These are phyloP conservation scores for Calonectria hongkongensis DNA, from an alignment of 2,329 filamentous ascomycete genomes.

Conservation along the genomic window DNA sequence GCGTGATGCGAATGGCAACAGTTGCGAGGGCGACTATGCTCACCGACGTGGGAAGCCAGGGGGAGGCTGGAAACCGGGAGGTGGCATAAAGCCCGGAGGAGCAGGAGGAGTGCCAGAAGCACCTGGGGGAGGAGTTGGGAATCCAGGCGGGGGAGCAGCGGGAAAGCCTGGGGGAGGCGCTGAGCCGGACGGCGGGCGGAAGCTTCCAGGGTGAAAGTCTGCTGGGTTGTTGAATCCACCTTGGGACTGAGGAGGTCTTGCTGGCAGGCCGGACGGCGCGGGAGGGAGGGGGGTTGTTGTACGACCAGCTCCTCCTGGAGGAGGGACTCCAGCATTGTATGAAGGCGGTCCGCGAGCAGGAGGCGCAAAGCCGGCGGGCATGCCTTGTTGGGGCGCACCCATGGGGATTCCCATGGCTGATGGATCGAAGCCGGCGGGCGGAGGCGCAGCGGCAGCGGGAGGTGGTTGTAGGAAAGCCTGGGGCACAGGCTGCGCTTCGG, in stretches of 20 bases:
- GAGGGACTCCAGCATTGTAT: slow-evolving; percentile 56
- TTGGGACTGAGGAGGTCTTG: slow-evolving; percentile 69
- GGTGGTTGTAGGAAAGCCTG: slow-evolving; percentile 77
- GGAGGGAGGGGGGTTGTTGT: slow-evolving; percentile 66
- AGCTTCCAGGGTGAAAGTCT: slow-evolving; percentile 68
- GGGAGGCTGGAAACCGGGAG: slow-evolving; percentile 68
- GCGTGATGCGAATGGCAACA: slow-evolving; percentile 29
- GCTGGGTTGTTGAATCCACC: slow-evolving; percentile 67
- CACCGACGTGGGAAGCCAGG: slow-evolving; percentile 65
- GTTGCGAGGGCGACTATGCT: slow-evolving; percentile 42
- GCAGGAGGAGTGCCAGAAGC: slow-evolving; percentile 60
- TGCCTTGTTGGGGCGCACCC: slow-evolving; percentile 58
- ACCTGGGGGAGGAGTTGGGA: slow-evolving; percentile 61
- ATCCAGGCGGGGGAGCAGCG: slow-evolving; percentile 63
- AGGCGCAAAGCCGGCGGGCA: slow-evolving; percentile 62
- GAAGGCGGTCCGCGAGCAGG: slow-evolving; percentile 60
- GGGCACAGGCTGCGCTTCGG: slow-evolving; percentile 85
- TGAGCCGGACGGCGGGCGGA: slow-evolving; percentile 63
- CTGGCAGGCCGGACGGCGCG: slow-evolving; percentile 70
- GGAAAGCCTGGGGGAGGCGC: slow-evolving; percentile 62
- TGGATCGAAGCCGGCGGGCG: slow-evolving; percentile 60
- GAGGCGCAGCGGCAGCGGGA: slow-evolving; percentile 52
- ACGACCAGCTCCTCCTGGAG: slow-evolving; percentile 55
- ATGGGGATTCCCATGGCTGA: slow-evolving; percentile 57
- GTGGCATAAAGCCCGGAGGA: slow-evolving; percentile 64